Evolutionary conservation across 495 filamentous ascomycete species (phyloP), one percentile per base, ranked within the genome.

Genomic region (Parathielavia appendiculata): DNA sequence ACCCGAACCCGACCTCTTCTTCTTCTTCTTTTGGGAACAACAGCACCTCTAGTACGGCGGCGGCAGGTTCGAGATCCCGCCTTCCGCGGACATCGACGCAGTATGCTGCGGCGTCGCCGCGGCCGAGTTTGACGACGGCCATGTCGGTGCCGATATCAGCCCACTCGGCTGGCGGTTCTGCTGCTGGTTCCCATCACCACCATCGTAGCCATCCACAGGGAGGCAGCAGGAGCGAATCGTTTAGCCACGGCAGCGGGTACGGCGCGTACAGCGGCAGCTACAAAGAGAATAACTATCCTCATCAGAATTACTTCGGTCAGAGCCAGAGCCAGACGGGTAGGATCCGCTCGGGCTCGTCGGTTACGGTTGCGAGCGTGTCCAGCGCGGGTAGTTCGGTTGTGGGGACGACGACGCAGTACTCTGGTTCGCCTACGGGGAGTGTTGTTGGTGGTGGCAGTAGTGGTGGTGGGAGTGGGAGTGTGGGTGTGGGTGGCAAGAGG

Each of bases 71-170:
- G 2, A 75, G 66, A 54, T 73, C 63, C 49, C 63, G 76, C 53
- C 52, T 74, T 20, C 71, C 75, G 4, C 63, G 75, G n/a, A 72
- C 66, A 7, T 70, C 74, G 8, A 71, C 70, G 1, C 49, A 69
- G 40, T 68, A 65, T 32, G 51, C 68, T 0, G 13, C 52, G 4
- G 23, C 57, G 1, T 45, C 39, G 6, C 57, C 23, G 1, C 60
- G 76, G 30, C 69, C 74, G 20, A 71, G 68, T 53, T 46, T 73
- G n/a, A 60, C 61, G 2, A 60, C 51, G 7, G 52, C 64, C 5
- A 26, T 50, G 4, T 56, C 61, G 13, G 63, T 57, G n/a, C 68
- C 69, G 1, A 12, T 40, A 5, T 22, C 52, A 13, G 32, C 26
- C n/a, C 39, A 17, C 8, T 35, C 40, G 4, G 1, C 9, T 2